Base-by-base conservation (phyloP, 345 rosid species). In the Ceriops decandra region DNA sequence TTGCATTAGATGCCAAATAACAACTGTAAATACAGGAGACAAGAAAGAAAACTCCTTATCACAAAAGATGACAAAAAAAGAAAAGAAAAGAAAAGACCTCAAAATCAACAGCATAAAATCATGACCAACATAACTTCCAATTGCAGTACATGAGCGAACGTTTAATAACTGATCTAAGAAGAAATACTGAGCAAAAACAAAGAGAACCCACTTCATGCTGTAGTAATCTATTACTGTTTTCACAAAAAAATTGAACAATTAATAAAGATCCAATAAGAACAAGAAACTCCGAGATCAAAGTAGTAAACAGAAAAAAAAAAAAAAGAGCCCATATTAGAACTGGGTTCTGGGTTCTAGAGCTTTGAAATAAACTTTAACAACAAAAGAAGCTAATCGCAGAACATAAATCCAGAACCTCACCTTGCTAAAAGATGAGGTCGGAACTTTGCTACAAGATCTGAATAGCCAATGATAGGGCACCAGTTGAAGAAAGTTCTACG, bases 261-360 rank as follows among this genome's bases (percentile, higher is more conserved):
- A 38, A 30, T 28, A 27, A 63, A 70, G 62, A 52, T 33, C 67
- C 53, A 26, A 47, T 49, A 60, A 38, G 4, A 28, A 54, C 54
- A 58, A 27, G 26, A 26, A 54, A 15, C 19, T 15, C 15, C 3
- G 15, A 11, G 17, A 42, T 42, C 49, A 3, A 42, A 42, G 17
- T 1, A 13, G 19, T 42, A 42, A 42, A 42, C 49, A 15, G n/a
- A n/a, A n/a, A 11, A 13, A 46, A 8, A 32, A 58, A 28, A 27
- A 20, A 65, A 28, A 26, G 65, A 85, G 81, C 1, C 49, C 19
- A 13, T 0, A 2, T 42, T 13, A 42, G 47, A 42, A 42, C 49
- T 42, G 49, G 49, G 49, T 42, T 42, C 17, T 42, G 17, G 49
- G 17, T 42, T 42, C 49, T 3, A 42, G 19, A 13, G 19, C 49